These are phyloP conservation scores for Dioscorea dumetorum DNA, from an alignment of 106 monocot genomes.

Conservation along the genomic window DNA sequence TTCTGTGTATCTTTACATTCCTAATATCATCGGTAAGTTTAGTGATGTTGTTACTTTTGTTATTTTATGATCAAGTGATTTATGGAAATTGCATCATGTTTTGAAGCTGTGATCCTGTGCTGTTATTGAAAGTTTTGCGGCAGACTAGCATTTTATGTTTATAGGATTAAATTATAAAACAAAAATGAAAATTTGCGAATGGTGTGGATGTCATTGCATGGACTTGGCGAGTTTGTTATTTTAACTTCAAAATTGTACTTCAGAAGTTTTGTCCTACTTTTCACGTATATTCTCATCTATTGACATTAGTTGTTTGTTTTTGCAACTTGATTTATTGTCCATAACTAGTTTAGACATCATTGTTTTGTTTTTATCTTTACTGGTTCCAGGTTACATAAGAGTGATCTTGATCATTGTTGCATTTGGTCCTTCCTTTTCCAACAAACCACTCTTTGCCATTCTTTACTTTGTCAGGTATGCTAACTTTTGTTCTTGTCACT, in stretches of 20 bases:
- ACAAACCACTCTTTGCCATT: conserved; percentile 61
- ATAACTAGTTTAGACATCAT: neutral
- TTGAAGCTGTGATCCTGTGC: neutral
- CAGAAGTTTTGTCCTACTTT: neutral
- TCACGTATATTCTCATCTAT: neutral
- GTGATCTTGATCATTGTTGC: conserved; percentile 54
- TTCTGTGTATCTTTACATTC: conserved; percentile 2
- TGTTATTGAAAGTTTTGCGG: neutral
- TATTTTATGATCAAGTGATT: neutral
- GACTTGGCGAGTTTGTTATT: neutral
- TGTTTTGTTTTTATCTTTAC: neutral
- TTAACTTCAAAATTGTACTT: neutral
- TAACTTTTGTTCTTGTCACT: neutral
- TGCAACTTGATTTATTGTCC: neutral
- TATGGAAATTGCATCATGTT: neutral
- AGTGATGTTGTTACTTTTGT: neutral
- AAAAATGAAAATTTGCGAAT: neutral
- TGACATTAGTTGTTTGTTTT: neutral
- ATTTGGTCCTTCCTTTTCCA: conserved; percentile 74
- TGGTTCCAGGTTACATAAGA: conserved; percentile 51
- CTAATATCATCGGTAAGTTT: conserved; percentile 1
- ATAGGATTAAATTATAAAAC: neutral
- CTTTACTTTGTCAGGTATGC: conserved; percentile 82
- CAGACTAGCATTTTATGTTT: neutral
- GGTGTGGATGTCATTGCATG: neutral